Evolutionary conservation across 352 stramenopile species (phyloP).

Genomic region (Globisporangium mamillatum): DNA sequence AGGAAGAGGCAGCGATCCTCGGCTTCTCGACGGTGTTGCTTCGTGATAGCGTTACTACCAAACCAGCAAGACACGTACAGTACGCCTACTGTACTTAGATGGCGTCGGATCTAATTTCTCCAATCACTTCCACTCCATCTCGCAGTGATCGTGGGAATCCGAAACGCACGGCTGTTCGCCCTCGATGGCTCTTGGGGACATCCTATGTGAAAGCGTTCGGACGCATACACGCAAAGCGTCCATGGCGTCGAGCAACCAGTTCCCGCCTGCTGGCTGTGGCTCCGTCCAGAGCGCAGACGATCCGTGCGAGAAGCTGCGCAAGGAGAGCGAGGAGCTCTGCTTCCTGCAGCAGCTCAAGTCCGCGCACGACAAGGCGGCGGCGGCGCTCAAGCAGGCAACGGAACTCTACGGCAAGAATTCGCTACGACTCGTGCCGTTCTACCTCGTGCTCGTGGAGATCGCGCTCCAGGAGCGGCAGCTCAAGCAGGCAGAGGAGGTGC

Average conservation of each 20-base stretch:
- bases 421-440: constrained; percentile 58
- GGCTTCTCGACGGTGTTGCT: neutral
- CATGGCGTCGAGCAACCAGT: neutral
- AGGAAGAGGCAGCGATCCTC: neutral
- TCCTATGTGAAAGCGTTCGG: no score
- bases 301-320: constrained; percentile 49
- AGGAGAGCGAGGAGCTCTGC: constrained; percentile 58
- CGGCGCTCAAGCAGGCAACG: constrained; percentile 44
- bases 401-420: constrained; percentile 51
- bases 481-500: constrained; percentile 59
- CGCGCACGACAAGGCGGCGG: constrained; percentile 41
- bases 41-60: neutral
- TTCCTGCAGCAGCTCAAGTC: constrained; percentile 41
- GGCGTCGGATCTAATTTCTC: no score
- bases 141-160: neutral
- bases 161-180: neutral
- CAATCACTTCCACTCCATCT: no score
- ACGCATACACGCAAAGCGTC: no score
- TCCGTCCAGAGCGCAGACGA: neutral
- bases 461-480: constrained; percentile 54
- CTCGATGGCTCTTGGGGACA: neutral
- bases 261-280: neutral
- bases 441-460: constrained; percentile 64
- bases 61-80: neutral
- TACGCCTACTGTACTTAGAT: neutral